phyloP scores from a whole-genome alignment of 306 rosid species.

The Oxytropis ochrocephala region DNA sequence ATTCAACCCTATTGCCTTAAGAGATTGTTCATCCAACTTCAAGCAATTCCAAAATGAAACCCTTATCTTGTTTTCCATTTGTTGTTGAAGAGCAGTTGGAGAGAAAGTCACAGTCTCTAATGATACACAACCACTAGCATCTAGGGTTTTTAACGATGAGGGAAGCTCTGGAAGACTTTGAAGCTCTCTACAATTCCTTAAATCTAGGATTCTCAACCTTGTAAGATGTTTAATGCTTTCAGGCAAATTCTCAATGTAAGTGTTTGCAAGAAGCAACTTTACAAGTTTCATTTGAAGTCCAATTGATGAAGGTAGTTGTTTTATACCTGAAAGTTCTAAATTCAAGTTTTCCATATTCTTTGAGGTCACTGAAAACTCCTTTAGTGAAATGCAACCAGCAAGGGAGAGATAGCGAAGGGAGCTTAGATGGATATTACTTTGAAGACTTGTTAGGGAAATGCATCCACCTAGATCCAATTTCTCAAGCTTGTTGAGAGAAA shows the following conservation, averaged over 20 bases:
- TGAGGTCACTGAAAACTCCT: constrained; percentile 18
- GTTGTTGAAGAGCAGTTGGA: background rate
- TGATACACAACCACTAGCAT: constrained; percentile 19
- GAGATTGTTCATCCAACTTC: background rate
- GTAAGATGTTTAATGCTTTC: background rate
- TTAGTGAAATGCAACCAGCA: background rate
- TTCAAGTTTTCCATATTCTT: background rate
- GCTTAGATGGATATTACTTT: background rate
- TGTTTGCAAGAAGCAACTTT: background rate
- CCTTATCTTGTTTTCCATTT: background rate
- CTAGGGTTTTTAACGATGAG: background rate
- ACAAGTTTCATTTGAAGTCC: constrained; percentile 1
- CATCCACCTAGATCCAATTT: background rate
- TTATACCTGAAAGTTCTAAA: background rate
- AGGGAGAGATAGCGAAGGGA: constrained; percentile 18
- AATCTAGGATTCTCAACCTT: background rate
- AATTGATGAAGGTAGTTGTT: constrained; percentile 2
- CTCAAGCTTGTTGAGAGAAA: constrained; percentile 1
- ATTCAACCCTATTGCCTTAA: background rate
- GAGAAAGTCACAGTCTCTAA: constrained; percentile 10
- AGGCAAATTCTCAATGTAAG: background rate
- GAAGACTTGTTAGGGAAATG: background rate
- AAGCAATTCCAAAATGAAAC: constrained; percentile 14
- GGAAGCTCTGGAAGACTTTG: constrained; percentile 30
- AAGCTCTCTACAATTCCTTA: background rate